These are phyloP conservation scores for Suzukiozyma palmioleophila DNA, from an alignment of 1,139 yeast genomes.

Conservation along the genomic window DNA sequence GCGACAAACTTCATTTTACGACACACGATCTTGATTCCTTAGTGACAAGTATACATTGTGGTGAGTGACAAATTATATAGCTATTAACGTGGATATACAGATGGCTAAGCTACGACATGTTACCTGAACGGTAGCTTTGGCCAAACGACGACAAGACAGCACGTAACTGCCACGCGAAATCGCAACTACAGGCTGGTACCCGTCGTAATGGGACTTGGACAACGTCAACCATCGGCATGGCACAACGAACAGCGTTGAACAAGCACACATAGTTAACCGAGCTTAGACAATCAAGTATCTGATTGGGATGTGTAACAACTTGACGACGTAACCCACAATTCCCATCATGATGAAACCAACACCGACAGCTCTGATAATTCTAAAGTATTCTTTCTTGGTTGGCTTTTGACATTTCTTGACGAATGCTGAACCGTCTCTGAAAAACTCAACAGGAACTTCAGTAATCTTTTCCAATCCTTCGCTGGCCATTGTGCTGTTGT, in stretches of 20 bases:
- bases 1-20: neutral
- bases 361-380: constrained; percentile 93
- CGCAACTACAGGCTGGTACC: too few species aligned
- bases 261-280: neutral
- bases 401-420: constrained; percentile 93
- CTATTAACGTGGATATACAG: neutral
- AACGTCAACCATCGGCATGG: too few species aligned
- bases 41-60: too few species aligned
- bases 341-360: constrained; percentile 97
- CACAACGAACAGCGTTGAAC: too few species aligned
- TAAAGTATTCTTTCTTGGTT: constrained; percentile 77
- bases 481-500: constrained; percentile 35
- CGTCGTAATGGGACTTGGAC: too few species aligned
- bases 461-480: constrained; percentile 78
- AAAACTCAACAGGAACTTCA: constrained; percentile 86
- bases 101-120: neutral
- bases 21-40: too few species aligned
- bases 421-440: constrained; percentile 87
- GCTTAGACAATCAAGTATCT: constrained; percentile 87
- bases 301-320: constrained; percentile 93
- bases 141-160: too few species aligned
- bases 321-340: constrained; percentile 92
- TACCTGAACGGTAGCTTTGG: neutral
- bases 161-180: too few species aligned
- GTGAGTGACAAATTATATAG: too few species aligned